These are phyloP conservation scores for Boletellus ananiceps DNA, from an alignment of 768 basidiomycete species.

Conservation along the genomic window DNA sequence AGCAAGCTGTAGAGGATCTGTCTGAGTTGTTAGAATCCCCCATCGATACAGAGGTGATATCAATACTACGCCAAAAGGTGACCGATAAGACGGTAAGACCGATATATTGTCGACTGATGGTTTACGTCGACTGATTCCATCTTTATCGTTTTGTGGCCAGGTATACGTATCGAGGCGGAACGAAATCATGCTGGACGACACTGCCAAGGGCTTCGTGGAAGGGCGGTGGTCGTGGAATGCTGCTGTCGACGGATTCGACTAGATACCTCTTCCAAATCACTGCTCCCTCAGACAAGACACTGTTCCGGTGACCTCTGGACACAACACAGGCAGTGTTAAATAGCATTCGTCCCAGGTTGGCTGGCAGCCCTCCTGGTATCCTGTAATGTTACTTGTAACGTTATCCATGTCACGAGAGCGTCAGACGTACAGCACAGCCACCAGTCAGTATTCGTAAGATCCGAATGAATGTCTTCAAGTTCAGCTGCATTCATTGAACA, in stretches of 20 bases:
- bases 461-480: no score
- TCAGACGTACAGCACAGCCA: background rate
- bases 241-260: conserved; percentile 65
- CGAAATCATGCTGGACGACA: conserved; percentile 92
- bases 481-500: no score
- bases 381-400: conserved; percentile 11
- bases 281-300: background rate
- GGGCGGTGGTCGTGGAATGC: conserved; percentile 83
- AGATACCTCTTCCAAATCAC: conserved; percentile 13
- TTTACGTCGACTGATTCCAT: background rate
- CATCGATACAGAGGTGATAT: conserved; percentile 80
- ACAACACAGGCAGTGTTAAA: background rate
- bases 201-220: conserved; percentile 83
- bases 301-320: conserved; percentile 1
- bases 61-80: conserved; percentile 80
- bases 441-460: no score
- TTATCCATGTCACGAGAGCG: background rate
- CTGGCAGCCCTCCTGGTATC: conserved; percentile 3
- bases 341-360: background rate
- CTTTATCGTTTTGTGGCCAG: conserved; percentile 27
- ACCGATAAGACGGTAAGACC: conserved; percentile 86
- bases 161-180: conserved; percentile 97
- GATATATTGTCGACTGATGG: background rate
- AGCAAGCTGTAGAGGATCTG: conserved; percentile 91
- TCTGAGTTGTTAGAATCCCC: conserved; percentile 91